Evolutionary conservation across 1,139 yeast species (phyloP), one percentile per base, ranked within the genome.

Genomic region (Geotrichum histeridarum): DNA sequence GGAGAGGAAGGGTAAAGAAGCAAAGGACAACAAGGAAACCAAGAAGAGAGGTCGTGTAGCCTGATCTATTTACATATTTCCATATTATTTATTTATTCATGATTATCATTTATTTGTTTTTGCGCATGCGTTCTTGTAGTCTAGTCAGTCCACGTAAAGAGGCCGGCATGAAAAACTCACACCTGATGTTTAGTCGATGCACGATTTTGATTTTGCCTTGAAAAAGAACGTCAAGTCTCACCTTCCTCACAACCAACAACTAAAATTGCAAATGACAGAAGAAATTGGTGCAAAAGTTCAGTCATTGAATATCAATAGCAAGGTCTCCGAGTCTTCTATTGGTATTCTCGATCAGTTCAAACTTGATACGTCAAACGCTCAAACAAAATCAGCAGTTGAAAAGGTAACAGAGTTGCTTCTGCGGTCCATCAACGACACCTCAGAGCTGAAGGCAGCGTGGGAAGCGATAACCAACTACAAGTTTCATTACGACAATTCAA

Each of bases 1-100:
- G 48, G 62, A 62, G 52, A 63, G 60, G 46, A 61, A 57, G 22
- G 47, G 22, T 32, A 31, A 27, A 33, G 47, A 43, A n/a, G 14
- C 18, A 2, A 50, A 48, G 50, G 60, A 56, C 48, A 52, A 54
- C 36, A 59, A 58, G 43, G 64, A 63, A 38, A 54, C 47, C 17
- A 54, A 51, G 44, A 55, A 52, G 32, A 48, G 57, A 11, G 42
- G 55, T 1, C 15, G 38, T 6, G 11, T 42, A 42, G 32, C 18
- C 12, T 30, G 17, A 37, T 8, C 5, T 2, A 37, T 7, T 38
- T 37, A 17, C 30, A 43, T 12, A 14, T 14, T 31, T 30, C 17
- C 4, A 30, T 15, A n/a, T n/a, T 31, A 31, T 14, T 32, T 43
- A 31, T 43, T 43, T 43, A 31, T 43, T 33, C n/a, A 37, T 37